Evolutionary conservation across 257 asterid species (phyloP).

Genomic region (Jaltomata sinuosa): DNA sequence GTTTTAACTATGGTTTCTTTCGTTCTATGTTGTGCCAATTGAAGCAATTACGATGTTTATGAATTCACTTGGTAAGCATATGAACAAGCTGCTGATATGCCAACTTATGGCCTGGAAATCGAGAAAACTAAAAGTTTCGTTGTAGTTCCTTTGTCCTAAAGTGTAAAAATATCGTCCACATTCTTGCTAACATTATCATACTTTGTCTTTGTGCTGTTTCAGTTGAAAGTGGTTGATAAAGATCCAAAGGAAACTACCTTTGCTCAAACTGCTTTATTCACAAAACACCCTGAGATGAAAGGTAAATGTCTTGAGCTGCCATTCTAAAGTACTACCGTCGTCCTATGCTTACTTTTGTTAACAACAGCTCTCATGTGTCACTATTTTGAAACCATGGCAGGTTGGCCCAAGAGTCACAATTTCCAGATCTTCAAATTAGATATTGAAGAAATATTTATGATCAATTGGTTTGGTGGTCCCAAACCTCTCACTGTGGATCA

Average conservation of each 20-base stretch:
- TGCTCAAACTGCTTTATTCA: slow-evolving; percentile 58
- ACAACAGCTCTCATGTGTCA: neutral
- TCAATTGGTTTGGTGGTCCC: slow-evolving; percentile 94
- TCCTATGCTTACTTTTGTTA: neutral
- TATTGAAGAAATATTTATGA: slow-evolving; percentile 63
- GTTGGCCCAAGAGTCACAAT: slow-evolving; percentile 78
- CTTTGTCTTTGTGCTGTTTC: slow-evolving; percentile 6
- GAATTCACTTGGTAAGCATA: neutral
- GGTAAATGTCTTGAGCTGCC: slow-evolving; percentile 22
- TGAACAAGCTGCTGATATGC: neutral
- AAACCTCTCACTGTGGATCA: slow-evolving; percentile 87
- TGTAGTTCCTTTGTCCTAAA: neutral
- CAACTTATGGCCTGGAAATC: neutral
- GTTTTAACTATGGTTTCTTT: neutral
- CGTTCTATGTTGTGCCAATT: neutral
- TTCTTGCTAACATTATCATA: neutral
- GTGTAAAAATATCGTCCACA: neutral
- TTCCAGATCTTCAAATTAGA: slow-evolving; percentile 65
- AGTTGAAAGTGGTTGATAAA: slow-evolving; percentile 48
- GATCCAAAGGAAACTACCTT: slow-evolving; percentile 48
- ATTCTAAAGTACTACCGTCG: neutral
- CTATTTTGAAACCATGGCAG: slow-evolving; percentile 29
- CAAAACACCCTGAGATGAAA: slow-evolving; percentile 79
- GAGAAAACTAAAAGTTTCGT: neutral
- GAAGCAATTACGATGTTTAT: neutral